Conservation (phyloP, 805 yeast species). For the Torulaspora gathmanii region DNA sequence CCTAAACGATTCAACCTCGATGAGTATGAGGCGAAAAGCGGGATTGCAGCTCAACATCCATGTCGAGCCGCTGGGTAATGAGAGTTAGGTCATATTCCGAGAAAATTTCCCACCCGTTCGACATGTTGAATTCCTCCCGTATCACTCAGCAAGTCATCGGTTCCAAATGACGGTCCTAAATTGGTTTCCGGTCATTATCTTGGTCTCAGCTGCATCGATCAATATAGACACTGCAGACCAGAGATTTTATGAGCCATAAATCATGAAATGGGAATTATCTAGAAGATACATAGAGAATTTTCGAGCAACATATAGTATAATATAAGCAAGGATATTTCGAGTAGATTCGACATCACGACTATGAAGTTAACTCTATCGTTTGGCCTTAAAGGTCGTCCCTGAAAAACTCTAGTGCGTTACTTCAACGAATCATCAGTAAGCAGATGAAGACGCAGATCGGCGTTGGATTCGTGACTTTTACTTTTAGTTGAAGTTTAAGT, state of each 20-base stretch:
- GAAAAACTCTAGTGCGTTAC: not conserved
- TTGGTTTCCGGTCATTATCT: too few species aligned
- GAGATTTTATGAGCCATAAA: not conserved
- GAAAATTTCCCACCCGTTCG: not conserved
- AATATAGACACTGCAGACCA: not conserved
- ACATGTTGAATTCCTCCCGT: not conserved
- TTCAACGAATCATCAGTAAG: not conserved
- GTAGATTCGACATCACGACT: not conserved
- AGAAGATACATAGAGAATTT: not conserved
- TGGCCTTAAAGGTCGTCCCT: not conserved
- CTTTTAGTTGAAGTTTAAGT: not conserved
- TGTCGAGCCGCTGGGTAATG: conserved; percentile 14
- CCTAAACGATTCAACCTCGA: not conserved
- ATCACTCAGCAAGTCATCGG: too few species aligned
- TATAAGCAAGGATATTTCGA: not conserved
- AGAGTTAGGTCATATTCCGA: conserved; percentile 3
- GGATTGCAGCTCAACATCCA: conserved; percentile 26
- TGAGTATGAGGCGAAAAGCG: conserved; percentile 13
- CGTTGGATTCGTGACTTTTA: too few species aligned
- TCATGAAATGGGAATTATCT: not conserved
- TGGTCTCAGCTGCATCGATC: too few species aligned
- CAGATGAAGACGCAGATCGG: too few species aligned
- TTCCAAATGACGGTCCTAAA: too few species aligned
- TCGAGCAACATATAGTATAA: conserved; percentile 5
- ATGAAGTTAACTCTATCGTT: not conserved